phyloP scores from a whole-genome alignment of 495 filamentous ascomycete species.

The Tuber borchii region DNA sequence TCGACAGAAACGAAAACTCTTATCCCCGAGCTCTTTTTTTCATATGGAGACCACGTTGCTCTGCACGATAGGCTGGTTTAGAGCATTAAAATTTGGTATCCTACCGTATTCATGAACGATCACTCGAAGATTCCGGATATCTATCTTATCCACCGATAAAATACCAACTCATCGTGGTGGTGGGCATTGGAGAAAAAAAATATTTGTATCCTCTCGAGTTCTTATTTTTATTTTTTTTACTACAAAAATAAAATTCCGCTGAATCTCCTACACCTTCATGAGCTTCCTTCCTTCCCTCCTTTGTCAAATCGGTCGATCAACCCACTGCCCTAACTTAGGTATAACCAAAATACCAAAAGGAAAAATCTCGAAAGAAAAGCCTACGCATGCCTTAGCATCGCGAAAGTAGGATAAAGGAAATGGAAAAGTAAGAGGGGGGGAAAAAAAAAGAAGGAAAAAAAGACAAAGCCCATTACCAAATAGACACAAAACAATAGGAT shows the following conservation, averaged over 20 bases:
- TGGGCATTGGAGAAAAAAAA: not conserved
- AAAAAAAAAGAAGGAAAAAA: not conserved
- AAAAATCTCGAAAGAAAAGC: not conserved
- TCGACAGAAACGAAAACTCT: too few relatives aligned
- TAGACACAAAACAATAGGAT: conserved; percentile 3
- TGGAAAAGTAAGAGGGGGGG: not conserved
- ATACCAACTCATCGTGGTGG: not conserved
- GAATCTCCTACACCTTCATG: not conserved
- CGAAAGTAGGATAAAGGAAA: conserved; percentile 4
- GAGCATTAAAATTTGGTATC: not conserved
- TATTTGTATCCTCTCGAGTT: not conserved
- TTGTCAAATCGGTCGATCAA: not conserved
- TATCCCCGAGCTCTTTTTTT: not conserved
- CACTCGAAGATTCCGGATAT: not conserved
- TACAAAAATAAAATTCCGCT: conserved; percentile 6
- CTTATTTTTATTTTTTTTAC: conserved; percentile 1
- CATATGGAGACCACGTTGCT: not conserved
- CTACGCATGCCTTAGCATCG: conserved; percentile 5
- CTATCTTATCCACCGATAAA: not conserved
- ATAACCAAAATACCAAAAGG: not conserved
- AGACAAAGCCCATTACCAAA: not conserved
- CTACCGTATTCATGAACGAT: not conserved
- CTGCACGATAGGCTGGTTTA: not conserved
- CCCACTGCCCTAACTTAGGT: not conserved
- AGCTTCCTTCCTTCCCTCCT: not conserved